phyloP scores from a whole-genome alignment of 2,329 filamentous ascomycete genomes.

The Penicillium griseofulvum region DNA sequence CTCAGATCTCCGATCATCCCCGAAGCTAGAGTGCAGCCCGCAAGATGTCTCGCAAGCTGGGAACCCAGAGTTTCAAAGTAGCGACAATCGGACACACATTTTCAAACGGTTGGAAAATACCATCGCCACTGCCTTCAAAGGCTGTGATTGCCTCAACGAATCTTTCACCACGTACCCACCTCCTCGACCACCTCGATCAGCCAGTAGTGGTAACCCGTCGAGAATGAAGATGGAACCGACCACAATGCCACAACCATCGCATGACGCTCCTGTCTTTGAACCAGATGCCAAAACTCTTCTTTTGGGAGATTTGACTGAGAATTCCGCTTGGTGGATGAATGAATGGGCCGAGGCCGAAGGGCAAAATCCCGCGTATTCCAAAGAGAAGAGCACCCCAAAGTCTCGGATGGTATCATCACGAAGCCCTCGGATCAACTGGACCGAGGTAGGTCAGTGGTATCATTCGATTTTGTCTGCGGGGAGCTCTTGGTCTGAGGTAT shows the following conservation, averaged over 20 bases:
- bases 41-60: conserved; percentile 19
- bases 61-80: conserved; percentile 40
- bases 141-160: conserved; percentile 69
- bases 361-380: conserved; percentile 29
- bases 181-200: conserved; percentile 32
- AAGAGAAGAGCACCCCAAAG: conserved; percentile 32
- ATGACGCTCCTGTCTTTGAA: conserved; percentile 53
- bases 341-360: conserved; percentile 45
- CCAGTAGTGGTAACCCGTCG: conserved; percentile 46
- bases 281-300: conserved; percentile 73
- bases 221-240: conserved; percentile 31
- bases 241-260: conserved; percentile 27
- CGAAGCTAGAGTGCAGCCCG: conserved; percentile 20
- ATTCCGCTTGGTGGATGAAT: conserved; percentile 79
- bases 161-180: conserved; percentile 65
- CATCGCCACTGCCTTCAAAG: conserved; percentile 65
- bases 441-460: conserved; percentile 71
- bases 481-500: conserved; percentile 61
- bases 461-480: conserved; percentile 66
- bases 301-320: conserved; percentile 73
- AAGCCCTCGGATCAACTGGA: conserved; percentile 74
- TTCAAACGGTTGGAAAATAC: conserved; percentile 79
- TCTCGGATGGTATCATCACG: conserved; percentile 51
- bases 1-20: conserved; percentile 28
- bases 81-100: conserved; percentile 49